phyloP scores from a whole-genome alignment of 208 protist species.

The Wallacemonas rigidus region DNA sequence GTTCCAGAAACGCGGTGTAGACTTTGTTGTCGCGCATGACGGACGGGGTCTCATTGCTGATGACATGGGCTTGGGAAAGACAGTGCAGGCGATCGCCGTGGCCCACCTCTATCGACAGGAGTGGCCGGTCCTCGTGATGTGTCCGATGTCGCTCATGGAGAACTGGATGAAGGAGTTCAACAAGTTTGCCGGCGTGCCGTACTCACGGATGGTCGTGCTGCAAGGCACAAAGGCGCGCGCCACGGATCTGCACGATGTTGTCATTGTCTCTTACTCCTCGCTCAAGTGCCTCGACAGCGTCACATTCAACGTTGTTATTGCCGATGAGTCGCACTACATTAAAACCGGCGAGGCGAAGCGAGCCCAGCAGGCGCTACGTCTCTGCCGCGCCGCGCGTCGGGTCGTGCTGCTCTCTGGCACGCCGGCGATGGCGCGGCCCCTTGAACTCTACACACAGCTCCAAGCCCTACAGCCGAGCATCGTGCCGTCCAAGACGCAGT shows the following conservation, averaged over 20 bases:
- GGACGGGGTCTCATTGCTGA: conserved; percentile 94
- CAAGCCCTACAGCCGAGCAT: conserved; percentile 64
- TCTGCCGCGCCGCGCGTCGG: conserved; percentile 72
- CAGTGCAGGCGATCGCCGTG: conserved; percentile 94
- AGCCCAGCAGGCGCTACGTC: conserved; percentile 72
- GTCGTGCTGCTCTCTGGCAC: conserved; percentile 94
- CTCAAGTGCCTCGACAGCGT: conserved; percentile 64
- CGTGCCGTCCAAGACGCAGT: conserved; percentile 76
- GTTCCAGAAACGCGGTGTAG: conserved; percentile 83
- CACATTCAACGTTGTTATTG: conserved; percentile 89
- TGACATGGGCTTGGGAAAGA: conserved; percentile 98
- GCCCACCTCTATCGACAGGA: conserved; percentile 90
- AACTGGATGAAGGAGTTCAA: conserved; percentile 94
- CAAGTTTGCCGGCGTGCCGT: conserved; percentile 81
- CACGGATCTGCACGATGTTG: conserved; percentile 53
- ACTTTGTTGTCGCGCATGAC: conserved; percentile 73
- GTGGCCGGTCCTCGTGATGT: conserved; percentile 95
- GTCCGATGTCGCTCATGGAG: conserved; percentile 90
- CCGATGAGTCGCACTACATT: conserved; percentile 96
- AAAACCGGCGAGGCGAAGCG: conserved; percentile 88
- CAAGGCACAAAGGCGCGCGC: conserved; percentile 54
- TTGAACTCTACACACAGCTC: conserved; percentile 96
- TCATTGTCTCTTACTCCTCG: conserved; percentile 85
- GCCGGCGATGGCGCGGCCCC: conserved; percentile 91
- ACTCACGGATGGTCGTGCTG: conserved; percentile 69